Evolutionary conservation across 345 rosid genomes (phyloP).

Genomic region (Hibiscus syriacus): DNA sequence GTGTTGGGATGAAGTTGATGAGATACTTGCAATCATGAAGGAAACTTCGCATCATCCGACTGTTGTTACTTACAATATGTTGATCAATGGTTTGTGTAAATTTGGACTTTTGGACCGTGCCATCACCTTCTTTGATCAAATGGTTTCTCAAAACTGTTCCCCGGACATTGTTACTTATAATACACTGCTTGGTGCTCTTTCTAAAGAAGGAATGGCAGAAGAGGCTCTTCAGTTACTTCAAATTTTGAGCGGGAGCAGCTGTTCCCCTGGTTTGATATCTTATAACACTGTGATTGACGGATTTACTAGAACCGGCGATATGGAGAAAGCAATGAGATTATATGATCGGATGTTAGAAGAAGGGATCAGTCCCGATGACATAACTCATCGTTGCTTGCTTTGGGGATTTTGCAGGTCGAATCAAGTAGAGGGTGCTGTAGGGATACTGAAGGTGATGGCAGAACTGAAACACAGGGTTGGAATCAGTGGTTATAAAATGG

Average conservation of each 20-base stretch:
- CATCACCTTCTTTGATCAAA: conserved; percentile 50
- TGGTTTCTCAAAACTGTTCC: conserved; percentile 40
- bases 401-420: conserved; percentile 58
- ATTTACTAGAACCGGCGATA: conserved; percentile 38
- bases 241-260: conserved; percentile 34
- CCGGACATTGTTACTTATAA: conserved; percentile 84
- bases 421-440: conserved; percentile 47
- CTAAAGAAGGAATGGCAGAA: conserved; percentile 58
- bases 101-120: conserved; percentile 61
- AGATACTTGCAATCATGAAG: conserved; percentile 58
- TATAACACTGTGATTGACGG: conserved; percentile 75
- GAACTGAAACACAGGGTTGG: conserved; percentile 41
- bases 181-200: conserved; percentile 60
- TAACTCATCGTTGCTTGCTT: conserved; percentile 58
- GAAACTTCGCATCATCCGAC: conserved; percentile 42
- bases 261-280: conserved; percentile 59
- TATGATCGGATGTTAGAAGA: conserved; percentile 46
- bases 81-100: conserved; percentile 80
- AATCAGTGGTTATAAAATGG: conserved; percentile 38
- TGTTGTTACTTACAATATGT: conserved; percentile 63
- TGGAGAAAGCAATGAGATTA: conserved; percentile 45
- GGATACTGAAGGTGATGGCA: conserved; percentile 47
- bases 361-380: conserved; percentile 63
- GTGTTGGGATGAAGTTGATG: conserved; percentile 68
- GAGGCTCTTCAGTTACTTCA: conserved; percentile 49